Evolutionary conservation across 2,329 filamentous ascomycete genomes (phyloP).

Genomic region (Exophiala aquamarina): DNA sequence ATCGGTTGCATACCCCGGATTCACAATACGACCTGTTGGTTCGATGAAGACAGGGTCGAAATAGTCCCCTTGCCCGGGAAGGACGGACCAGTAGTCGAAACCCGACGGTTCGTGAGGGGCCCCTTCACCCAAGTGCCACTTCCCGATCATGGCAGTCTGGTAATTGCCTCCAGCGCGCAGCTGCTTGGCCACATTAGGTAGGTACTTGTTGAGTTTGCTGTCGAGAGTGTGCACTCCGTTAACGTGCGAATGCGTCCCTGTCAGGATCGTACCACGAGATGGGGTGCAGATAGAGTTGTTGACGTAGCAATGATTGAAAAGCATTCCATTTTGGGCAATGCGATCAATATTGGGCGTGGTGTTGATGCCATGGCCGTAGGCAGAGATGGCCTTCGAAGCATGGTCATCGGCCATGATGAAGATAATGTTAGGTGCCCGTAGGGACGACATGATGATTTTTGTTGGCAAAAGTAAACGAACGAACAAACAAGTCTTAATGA

Average conservation of each 20-base stretch:
- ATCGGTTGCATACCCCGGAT: constrained; percentile 51
- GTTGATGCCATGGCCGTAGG: constrained; percentile 54
- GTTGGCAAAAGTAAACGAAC: too few relatives aligned
- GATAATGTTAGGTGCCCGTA: constrained; percentile 36
- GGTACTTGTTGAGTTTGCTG: constrained; percentile 49
- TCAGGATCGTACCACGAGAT: constrained; percentile 51
- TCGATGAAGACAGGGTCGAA: constrained; percentile 53
- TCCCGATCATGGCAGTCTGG: constrained; percentile 54
- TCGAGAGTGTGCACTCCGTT: constrained; percentile 54
- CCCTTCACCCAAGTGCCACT: constrained; percentile 56
- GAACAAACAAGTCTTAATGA: too few relatives aligned
- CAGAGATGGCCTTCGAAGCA: constrained; percentile 50
- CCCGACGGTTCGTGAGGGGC: constrained; percentile 47
- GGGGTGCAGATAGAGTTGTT: constrained; percentile 57
- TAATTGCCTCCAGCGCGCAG: constrained; percentile 49
- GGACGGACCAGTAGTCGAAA: constrained; percentile 54
- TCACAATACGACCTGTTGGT: constrained; percentile 31
- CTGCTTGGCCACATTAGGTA: constrained; percentile 56
- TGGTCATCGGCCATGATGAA: constrained; percentile 60
- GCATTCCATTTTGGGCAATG: constrained; percentile 50
- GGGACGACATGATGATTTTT: too few relatives aligned
- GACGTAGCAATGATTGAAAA: constrained; percentile 56
- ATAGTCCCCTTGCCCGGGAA: constrained; percentile 55
- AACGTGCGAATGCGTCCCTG: constrained; percentile 54
- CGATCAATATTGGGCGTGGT: constrained; percentile 53